These are phyloP conservation scores for Cafeteria roenbergensis DNA, from an alignment of 108 stramenopile species.

Conservation along the genomic window DNA sequence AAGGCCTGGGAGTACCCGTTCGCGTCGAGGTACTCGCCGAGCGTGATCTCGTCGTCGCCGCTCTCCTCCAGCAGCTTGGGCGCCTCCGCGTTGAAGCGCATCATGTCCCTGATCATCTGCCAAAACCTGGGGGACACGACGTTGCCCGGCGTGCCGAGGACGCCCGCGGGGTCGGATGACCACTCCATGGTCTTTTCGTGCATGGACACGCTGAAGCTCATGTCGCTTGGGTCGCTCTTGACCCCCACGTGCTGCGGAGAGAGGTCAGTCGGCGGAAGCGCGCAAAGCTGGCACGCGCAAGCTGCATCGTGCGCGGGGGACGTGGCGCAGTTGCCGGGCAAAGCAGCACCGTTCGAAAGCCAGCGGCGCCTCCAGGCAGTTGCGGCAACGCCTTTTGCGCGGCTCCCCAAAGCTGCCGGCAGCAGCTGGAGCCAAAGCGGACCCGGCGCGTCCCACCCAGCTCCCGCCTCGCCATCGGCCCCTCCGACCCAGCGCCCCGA, in stretches of 20 bases:
- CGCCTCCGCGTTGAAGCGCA: conserved; percentile 66
- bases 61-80: conserved; percentile 48
- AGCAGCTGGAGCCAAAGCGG: no score
- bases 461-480: no score
- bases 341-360: no score
- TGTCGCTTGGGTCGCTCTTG: conserved; percentile 47
- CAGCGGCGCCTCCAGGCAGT: no score
- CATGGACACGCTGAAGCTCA: conserved; percentile 63
- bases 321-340: no score
- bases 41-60: conserved; percentile 54
- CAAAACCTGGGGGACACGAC: conserved; percentile 52
- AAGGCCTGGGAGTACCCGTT: conserved; percentile 63
- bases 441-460: no score
- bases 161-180: conserved; percentile 43
- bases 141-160: conserved; percentile 57
- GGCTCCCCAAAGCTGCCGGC: no score
- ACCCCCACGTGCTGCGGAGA: conserved; percentile 44
- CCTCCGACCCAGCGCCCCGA: no score
- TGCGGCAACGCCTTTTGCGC: no score
- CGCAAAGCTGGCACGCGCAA: background rate
- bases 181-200: conserved; percentile 72
- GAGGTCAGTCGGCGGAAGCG: background rate
- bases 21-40: conserved; percentile 62
- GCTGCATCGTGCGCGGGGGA: no score
- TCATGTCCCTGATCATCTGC: conserved; percentile 60